Conservation (phyloP, 306 rosid genomes). For the Prosopis cineraria region DNA sequence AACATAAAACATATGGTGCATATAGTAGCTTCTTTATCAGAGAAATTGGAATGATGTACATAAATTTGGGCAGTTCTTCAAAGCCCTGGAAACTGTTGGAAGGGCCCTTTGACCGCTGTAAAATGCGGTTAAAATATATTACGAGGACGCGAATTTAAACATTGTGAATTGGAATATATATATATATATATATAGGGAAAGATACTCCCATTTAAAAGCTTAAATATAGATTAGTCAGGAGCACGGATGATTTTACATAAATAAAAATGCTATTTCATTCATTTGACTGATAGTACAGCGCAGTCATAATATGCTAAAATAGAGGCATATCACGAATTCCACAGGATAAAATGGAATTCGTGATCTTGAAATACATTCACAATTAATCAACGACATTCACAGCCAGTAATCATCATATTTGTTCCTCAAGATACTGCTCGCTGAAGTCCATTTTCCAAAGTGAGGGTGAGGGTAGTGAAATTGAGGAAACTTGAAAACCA, state of each 20-base stretch:
- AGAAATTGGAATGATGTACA: no score
- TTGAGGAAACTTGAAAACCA: conserved; percentile 63
- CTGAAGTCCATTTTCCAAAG: conserved; percentile 10
- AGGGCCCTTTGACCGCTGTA: not conserved
- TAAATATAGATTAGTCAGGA: not conserved
- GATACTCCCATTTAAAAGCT: not conserved
- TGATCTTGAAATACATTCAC: not conserved
- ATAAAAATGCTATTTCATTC: not conserved
- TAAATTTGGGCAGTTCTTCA: not conserved
- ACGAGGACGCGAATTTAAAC: no score
- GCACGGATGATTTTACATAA: not conserved
- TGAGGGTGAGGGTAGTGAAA: conserved; percentile 10
- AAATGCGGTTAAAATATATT: not conserved
- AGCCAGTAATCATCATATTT: conserved; percentile 14
- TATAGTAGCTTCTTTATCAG: not conserved
- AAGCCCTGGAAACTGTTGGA: not conserved
- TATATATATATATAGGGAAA: not conserved
- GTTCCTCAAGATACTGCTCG: not conserved
- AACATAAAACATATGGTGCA: not conserved
- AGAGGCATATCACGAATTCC: no score
- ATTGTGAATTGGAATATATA: not conserved
- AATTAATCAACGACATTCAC: conserved; percentile 18
- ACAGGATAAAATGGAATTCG: not conserved
- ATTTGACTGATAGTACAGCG: not conserved
- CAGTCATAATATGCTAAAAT: not conserved